Percentiles rank a stretch among this genome's conserved stretches.
Evolutionary conservation across 1,284 basidiomycete species (phyloP).

Genomic region (Rhodotorula sp.): DNA sequence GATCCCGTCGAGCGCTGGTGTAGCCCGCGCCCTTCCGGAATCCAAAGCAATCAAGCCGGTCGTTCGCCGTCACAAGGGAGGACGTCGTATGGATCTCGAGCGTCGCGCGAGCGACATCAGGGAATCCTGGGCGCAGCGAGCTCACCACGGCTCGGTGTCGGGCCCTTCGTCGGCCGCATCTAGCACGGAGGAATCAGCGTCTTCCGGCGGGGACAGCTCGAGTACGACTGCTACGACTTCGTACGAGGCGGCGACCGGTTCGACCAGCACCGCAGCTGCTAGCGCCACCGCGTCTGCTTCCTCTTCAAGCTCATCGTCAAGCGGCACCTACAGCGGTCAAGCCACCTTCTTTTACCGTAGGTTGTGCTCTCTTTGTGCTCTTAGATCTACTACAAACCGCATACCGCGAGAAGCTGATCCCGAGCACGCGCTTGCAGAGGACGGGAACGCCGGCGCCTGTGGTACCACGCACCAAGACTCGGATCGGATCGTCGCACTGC

Average conservation of each 20-base stretch:
- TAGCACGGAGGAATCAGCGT: background rate
- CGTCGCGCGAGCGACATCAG: background rate
- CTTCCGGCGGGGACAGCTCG: background rate
- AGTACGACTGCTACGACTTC: constrained; percentile 17
- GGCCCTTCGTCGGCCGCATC: background rate
- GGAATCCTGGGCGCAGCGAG: background rate
- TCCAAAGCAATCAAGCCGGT: background rate
- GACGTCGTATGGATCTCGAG: background rate
- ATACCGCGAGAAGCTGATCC: background rate
- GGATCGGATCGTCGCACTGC: constrained; percentile 66
- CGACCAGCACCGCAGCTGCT: too few relatives aligned
- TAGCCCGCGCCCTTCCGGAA: background rate
- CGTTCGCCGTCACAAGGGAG: constrained; percentile 12
- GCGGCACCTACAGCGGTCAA: constrained; percentile 34
- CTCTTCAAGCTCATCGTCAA: constrained; percentile 2
- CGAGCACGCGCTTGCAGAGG: background rate
- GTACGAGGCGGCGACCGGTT: background rate
- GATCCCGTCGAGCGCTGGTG: background rate
- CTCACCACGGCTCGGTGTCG: background rate
- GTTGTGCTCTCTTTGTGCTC: background rate
- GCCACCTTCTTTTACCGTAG: constrained; percentile 64
- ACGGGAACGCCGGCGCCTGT: constrained; percentile 56
- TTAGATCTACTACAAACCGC: too few relatives aligned
- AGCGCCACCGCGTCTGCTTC: constrained; percentile 10
- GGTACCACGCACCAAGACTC: constrained; percentile 65